phyloP scores from a whole-genome alignment of 1,284 basidiomycete species.

The Cerrena zonata region DNA sequence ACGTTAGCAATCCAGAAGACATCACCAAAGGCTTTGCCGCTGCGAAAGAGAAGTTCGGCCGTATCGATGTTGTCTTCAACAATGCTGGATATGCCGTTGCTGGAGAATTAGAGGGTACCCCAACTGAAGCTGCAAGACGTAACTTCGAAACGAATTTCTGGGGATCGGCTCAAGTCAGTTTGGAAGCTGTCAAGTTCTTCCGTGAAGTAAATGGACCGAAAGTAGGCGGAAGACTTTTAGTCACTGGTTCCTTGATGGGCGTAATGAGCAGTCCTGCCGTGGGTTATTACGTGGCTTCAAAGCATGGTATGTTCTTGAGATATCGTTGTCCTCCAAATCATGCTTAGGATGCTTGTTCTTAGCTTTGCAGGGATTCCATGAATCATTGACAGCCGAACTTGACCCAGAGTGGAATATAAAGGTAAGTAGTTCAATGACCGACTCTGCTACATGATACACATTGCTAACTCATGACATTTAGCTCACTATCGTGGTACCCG shows the following conservation, averaged over 20 bases:
- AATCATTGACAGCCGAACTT: constrained; percentile 21
- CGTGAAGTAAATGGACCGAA: constrained; percentile 2
- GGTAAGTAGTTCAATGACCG: constrained; percentile 10
- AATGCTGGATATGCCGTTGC: constrained; percentile 29
- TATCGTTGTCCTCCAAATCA: neutral
- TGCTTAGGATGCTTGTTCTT: neutral
- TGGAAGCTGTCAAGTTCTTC: constrained; percentile 8
- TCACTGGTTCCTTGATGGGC: constrained; percentile 22
- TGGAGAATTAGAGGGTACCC: constrained; percentile 24
- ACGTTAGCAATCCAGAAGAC: constrained; percentile 30
- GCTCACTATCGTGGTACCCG: constrained; percentile 6
- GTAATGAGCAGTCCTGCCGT: constrained; percentile 15
- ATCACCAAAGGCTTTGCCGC: constrained; percentile 22
- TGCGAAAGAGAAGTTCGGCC: constrained; percentile 20
- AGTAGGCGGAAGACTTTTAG: constrained; percentile 26
- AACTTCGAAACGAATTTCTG: constrained; percentile 31
- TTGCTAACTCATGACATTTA: neutral
- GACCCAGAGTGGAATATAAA: constrained; percentile 29
- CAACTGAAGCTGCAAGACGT: constrained; percentile 21
- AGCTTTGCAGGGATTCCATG: constrained; percentile 24
- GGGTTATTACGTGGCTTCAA: constrained; percentile 25
- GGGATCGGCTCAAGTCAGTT: constrained; percentile 20
- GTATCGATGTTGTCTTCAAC: constrained; percentile 31
- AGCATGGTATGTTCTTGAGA: constrained; percentile 9
- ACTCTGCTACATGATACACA: neutral